phyloP scores from a whole-genome alignment of 73 alveolate genomes.

The Paraurostyla sp. region DNA sequence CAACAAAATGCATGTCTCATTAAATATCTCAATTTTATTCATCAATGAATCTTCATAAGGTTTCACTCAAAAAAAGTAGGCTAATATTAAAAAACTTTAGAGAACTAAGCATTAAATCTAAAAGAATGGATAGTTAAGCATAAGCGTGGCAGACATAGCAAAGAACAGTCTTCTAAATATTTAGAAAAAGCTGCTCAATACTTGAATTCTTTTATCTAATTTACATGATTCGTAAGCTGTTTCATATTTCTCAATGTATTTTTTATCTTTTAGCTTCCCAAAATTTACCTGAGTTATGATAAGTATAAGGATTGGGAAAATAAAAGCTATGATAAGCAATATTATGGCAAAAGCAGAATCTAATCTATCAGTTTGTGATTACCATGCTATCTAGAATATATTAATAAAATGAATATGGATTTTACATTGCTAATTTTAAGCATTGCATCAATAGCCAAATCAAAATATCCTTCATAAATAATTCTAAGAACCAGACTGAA shows the following conservation, averaged over 20 bases:
- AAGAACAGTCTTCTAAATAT: conserved; percentile 1
- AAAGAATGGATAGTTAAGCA: not conserved
- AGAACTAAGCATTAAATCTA: not conserved
- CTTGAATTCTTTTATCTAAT: not conserved
- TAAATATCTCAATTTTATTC: not conserved
- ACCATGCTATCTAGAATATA: no score
- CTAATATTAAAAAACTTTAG: not conserved
- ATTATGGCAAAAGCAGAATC: no score
- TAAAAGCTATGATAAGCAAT: not conserved
- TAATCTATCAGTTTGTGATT: no score
- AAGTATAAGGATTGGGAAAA: not conserved
- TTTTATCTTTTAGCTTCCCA: no score
- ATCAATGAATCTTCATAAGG: not conserved
- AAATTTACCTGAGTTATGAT: no score
- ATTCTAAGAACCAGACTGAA: no score
- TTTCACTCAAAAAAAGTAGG: not conserved
- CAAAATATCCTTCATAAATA: no score
- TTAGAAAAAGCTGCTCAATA: not conserved
- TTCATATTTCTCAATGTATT: not conserved
- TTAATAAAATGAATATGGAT: no score
- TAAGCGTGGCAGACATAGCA: not conserved
- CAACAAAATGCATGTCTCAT: not conserved
- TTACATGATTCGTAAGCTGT: not conserved
- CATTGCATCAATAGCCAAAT: no score
- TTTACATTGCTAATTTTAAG: no score